A percentile compares a stretch with the other conserved stretches of the same genome.
Conservation (phyloP, 495 filamentous ascomycete genomes). For the Hyaloscypha bicolor region DNA sequence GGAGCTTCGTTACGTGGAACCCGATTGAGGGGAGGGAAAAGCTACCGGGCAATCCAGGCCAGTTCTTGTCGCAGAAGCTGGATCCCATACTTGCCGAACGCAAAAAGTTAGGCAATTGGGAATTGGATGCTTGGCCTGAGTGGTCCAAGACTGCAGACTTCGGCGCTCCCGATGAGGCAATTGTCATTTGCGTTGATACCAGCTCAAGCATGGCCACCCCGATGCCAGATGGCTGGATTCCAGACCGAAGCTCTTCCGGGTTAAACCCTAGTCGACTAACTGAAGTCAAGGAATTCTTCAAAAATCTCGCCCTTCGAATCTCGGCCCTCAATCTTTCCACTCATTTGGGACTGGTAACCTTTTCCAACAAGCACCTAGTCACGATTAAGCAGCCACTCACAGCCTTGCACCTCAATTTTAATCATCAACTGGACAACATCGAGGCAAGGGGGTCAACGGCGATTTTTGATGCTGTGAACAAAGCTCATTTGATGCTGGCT, state of each 20-base stretch:
- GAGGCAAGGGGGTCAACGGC: slow-evolving; percentile 3
- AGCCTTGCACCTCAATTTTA: slow-evolving; percentile 19
- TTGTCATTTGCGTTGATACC: slow-evolving; percentile 29
- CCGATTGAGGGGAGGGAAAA: slow-evolving; percentile 1
- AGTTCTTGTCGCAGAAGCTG: slow-evolving; percentile 23
- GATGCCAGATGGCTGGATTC: slow-evolving; percentile 15
- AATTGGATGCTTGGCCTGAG: slow-evolving; percentile 28
- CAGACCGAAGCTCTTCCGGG: slow-evolving; percentile 2
- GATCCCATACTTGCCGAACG: slow-evolving; percentile 17
- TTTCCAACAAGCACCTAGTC: slow-evolving; percentile 2
- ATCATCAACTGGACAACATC: slow-evolving; percentile 22
- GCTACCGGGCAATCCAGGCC: slow-evolving; percentile 21
- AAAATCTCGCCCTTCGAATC: slow-evolving; percentile 21
- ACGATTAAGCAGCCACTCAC: slow-evolving; percentile 22
- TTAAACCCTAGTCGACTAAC: slow-evolving; percentile 17
- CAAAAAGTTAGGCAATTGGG: slow-evolving; percentile 19
- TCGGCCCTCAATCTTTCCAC: slow-evolving; percentile 19
- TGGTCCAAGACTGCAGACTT: slow-evolving; percentile 17
- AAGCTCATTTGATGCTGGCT: slow-evolving; percentile 9
- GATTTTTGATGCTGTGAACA: slow-evolving; percentile 21
- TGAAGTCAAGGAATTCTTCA: slow-evolving; percentile 26
- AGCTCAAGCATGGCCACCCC: slow-evolving; percentile 20
- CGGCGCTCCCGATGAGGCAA: slow-evolving; percentile 23
- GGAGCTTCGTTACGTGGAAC: slow-evolving; percentile 22
- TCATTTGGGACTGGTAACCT: slow-evolving; percentile 28